Evolutionary conservation across 495 filamentous ascomycete species (phyloP).

Genomic region (Daldinia concentrica): DNA sequence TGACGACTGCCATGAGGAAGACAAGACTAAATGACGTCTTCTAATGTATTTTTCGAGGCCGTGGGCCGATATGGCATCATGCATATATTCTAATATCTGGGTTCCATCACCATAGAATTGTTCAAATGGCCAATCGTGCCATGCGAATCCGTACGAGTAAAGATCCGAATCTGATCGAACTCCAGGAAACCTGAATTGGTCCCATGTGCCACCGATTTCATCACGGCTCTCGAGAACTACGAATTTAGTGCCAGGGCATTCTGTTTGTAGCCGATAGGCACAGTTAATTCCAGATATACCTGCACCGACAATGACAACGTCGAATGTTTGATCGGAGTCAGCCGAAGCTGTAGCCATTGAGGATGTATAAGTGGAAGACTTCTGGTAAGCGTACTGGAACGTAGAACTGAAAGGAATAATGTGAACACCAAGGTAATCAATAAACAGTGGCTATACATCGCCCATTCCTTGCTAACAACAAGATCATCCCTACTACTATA

Average conservation of each 20-base stretch:
- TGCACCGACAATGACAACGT: conserved; percentile 76
- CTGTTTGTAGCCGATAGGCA: conserved; percentile 71
- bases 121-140: conserved; percentile 67
- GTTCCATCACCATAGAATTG: conserved; percentile 68
- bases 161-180: conserved; percentile 75
- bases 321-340: conserved; percentile 33
- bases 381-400: too few relatives aligned
- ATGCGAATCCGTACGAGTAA: conserved; percentile 69
- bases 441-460: too few relatives aligned
- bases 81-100: conserved; percentile 68
- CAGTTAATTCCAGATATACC: conserved; percentile 82
- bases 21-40: too few relatives aligned
- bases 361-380: too few relatives aligned
- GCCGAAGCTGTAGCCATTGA: too few relatives aligned
- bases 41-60: conserved; percentile 71
- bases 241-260: conserved; percentile 64
- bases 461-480: too few relatives aligned
- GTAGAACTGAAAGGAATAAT: too few relatives aligned
- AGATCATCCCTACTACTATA: too few relatives aligned
- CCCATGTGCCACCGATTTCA: conserved; percentile 76
- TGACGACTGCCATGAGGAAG: too few relatives aligned
- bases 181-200: conserved; percentile 76
- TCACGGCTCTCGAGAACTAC: conserved; percentile 70
- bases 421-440: too few relatives aligned
- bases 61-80: conserved; percentile 61